Evolutionary conservation across 805 yeast genomes (phyloP), one percentile per base, ranked within the genome.

Genomic region (Metschnikowia sp.): DNA sequence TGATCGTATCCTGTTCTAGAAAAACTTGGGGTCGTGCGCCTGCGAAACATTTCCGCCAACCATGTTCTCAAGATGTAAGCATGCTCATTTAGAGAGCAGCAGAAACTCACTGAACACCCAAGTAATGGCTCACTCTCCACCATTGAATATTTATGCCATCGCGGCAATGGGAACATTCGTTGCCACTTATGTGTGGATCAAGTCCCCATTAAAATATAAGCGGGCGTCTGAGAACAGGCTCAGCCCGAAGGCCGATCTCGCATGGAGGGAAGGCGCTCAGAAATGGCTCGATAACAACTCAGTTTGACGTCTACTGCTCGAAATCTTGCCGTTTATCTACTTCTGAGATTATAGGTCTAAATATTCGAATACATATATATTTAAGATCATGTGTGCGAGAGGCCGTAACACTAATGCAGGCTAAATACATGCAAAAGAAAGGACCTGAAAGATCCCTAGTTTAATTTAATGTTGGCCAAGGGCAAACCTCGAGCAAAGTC

Each of bases 221-320:
- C 70, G 67, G 67, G 66, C 68, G 32, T 55, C 64, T 38, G 75
- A 71, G 51, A 70, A 68, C 60, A 68, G 75, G 61, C 54, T 71
- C 45, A 69, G 74, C 53, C 77, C 77, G 32, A 72, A 72, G 60
- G 76, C 76, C 40, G 77, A 72, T 50, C 67, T 71, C 52, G 75
- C 77, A 13, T 72, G 75, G 74, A 72, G 77, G 67, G 70, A 65
- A 52, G 72, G 73, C 42, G 70, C 76, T 40, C 69, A 68, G 48
- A 65, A 69, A 54, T 72, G 77, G 77, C 64, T 72, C 48, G 74
- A 72, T 39, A 47, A 39, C 36, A 47, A 47, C 30, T 38, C 45
- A 13, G n/a, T 41, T 29, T 44, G 40, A 47, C 26, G 26, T 22
- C 26, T 22, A 22, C 26, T 22, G 26, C 7, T 22, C 26, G 26